Evolutionary conservation across 768 basidiomycete species (phyloP), one percentile per base, ranked within the genome.

Genomic region (Cystobasidiopsis lactophilus): DNA sequence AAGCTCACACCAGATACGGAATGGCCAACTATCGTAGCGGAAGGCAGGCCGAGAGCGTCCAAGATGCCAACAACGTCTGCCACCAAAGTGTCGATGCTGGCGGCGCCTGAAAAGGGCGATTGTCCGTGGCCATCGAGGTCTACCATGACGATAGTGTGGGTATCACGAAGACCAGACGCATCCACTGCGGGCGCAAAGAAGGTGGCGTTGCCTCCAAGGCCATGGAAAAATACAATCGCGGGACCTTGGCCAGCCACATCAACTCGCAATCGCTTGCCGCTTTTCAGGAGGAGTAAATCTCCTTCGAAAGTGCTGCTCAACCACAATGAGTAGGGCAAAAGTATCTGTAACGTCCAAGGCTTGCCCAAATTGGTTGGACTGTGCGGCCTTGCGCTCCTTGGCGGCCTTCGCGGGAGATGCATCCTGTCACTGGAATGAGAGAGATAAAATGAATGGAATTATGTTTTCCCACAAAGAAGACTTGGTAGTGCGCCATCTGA

Each of bases 41-140:
- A 9, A 5, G 48, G 19, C 5, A 52, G 16, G 24, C 29, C 43
- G 9, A 52, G 30, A 40, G 51, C 39, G 19, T 52, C 35, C 51
- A 52, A 23, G 38, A 52, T 18, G 21, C 33, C 51, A n/a, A 52
- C 19, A 24, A 52, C 35, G 33, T 52, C 51, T 14, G 37, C 10
- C 14, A 39, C 40, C 5, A 52, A 41, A 23, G 11, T 23, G 23
- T 52, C 43, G n/a, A 47, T 47, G 21, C 44, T 21, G 21, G 43
- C 38, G 4, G 35, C 23, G n/a, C 51, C 51, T 14, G 51, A 52
- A 18, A 52, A 23, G 40, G 51, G 19, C 24, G 51, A 39, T 24
- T 38, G 35, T 5, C 51, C 51, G 27, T 52, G 51, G 18, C 51
- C 51, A 43, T 52, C 51, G 18, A 37, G 23, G 24, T 52, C 51